These are phyloP conservation scores for Apiospora marii DNA, from an alignment of 2,329 filamentous ascomycete genomes.

Conservation along the genomic window DNA sequence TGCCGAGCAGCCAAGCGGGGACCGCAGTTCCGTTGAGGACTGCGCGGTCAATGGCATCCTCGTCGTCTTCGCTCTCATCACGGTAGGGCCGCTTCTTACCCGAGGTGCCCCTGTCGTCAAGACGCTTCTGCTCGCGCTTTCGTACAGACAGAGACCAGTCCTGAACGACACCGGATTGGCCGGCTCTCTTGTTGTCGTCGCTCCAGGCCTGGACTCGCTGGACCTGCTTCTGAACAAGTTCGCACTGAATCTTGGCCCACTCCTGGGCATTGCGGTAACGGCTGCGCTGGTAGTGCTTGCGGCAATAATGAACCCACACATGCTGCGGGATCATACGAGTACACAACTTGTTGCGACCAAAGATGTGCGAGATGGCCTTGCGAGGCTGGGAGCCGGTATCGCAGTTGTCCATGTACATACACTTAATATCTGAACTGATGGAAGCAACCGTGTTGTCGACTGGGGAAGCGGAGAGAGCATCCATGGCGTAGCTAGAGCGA, in stretches of 20 bases:
- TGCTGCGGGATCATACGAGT: conserved; percentile 73
- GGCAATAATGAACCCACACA: conserved; percentile 80
- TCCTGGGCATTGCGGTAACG: conserved; percentile 72
- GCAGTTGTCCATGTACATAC: conserved; percentile 65
- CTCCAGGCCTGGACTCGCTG: conserved; percentile 70
- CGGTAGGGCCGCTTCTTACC: conserved; percentile 41
- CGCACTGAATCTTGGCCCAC: conserved; percentile 68
- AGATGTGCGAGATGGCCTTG: conserved; percentile 83
- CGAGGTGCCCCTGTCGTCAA: conserved; percentile 50
- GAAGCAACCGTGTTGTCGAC: conserved; percentile 28
- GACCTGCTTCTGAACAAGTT: conserved; percentile 70
- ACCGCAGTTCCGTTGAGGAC: conserved; percentile 51
- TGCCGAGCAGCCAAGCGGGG: conserved; percentile 57
- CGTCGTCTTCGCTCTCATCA: conserved; percentile 45
- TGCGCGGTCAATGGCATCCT: conserved; percentile 37
- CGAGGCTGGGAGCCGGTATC: conserved; percentile 68
- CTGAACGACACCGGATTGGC: conserved; percentile 54
- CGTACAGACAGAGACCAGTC: conserved; percentile 70
- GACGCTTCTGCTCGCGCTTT: conserved; percentile 69
- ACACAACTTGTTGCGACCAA: conserved; percentile 82
- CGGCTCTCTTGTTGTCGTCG: conserved; percentile 51
- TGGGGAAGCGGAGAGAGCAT: conserved; percentile 31
- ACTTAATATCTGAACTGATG: conserved; percentile 45
- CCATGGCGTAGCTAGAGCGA: conserved; percentile 33
- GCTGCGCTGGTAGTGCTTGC: conserved; percentile 82